phyloP scores from a whole-genome alignment of 768 basidiomycete genomes.

The Obba rivulosa region DNA sequence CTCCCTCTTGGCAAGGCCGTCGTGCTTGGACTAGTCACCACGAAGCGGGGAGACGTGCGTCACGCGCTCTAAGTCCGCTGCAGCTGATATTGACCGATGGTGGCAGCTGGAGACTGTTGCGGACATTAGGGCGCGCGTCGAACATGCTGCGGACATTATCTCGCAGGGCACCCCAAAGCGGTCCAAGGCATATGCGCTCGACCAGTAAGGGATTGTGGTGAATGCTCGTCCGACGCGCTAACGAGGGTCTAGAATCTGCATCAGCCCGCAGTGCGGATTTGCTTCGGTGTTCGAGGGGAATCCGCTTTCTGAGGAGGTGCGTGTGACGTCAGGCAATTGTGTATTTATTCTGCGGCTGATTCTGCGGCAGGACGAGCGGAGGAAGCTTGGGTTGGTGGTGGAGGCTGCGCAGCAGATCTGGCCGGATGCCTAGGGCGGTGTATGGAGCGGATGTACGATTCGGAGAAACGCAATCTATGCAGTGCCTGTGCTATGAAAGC shows the following conservation, averaged over 20 bases:
- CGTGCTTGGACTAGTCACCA: conserved; percentile 40
- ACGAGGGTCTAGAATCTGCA: conserved; percentile 26
- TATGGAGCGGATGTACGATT: background rate
- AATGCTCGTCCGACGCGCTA: background rate
- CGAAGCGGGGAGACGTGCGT: conserved; percentile 35
- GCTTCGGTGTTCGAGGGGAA: conserved; percentile 43
- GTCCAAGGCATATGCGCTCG: conserved; percentile 33
- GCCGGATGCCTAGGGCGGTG: conserved; percentile 13
- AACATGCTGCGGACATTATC: conserved; percentile 36
- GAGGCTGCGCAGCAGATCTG: conserved; percentile 32
- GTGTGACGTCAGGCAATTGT: background rate
- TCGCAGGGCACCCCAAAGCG: conserved; percentile 28
- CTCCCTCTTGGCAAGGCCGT: conserved; percentile 40
- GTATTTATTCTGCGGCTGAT: no score
- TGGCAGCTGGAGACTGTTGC: conserved; percentile 35
- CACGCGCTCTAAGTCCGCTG: background rate
- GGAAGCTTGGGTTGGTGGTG: conserved; percentile 32
- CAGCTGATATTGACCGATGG: conserved; percentile 1
- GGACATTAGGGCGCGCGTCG: conserved; percentile 32
- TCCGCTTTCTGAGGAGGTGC: conserved; percentile 25
- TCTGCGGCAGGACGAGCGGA: conserved; percentile 27
- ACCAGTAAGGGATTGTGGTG: conserved; percentile 24
- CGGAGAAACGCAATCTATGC: no score
- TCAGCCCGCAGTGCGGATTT: conserved; percentile 49
- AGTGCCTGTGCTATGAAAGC: no score